Conservation (phyloP, 2,329 filamentous ascomycete genomes). For the Aspergillus nomiae region DNA sequence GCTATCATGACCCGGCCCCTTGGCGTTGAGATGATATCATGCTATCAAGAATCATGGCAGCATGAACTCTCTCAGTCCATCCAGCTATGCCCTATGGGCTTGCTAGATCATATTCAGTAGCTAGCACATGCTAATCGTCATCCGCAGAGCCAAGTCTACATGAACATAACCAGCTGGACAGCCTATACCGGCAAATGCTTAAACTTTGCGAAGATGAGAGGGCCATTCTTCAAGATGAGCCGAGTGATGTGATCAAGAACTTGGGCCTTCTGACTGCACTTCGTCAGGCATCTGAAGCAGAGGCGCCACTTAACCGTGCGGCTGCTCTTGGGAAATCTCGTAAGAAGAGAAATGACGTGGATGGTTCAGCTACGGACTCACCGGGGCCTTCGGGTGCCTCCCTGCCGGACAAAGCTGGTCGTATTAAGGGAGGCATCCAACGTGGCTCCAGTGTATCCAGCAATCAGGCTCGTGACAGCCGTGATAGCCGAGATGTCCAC, state of each 20-base stretch:
- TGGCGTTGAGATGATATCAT: neutral
- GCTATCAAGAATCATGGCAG: neutral
- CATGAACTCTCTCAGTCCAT: neutral
- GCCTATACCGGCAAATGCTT: constrained; percentile 48
- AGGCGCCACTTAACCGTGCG: constrained; percentile 42
- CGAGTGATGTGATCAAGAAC: constrained; percentile 54
- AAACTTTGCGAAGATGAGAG: constrained; percentile 53
- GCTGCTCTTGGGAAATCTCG: constrained; percentile 45
- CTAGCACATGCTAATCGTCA: constrained; percentile 15
- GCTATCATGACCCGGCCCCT: neutral
- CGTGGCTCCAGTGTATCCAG: constrained; percentile 48
- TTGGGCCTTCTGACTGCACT: constrained; percentile 51
- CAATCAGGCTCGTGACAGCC: constrained; percentile 40
- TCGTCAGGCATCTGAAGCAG: constrained; percentile 51
- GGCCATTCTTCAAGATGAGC: constrained; percentile 50
- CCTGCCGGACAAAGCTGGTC: constrained; percentile 45
- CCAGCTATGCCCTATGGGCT: neutral
- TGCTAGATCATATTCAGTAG: neutral
- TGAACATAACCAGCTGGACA: constrained; percentile 48
- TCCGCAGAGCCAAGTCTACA: constrained; percentile 37
- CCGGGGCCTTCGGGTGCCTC: constrained; percentile 44
- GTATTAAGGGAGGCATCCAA: constrained; percentile 43
- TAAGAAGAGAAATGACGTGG: constrained; percentile 49
- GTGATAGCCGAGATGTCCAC: constrained; percentile 36
- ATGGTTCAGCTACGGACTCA: constrained; percentile 47